Evolutionary conservation across 495 filamentous ascomycete species (phyloP).

Genomic region (Xylaria bambusicola): DNA sequence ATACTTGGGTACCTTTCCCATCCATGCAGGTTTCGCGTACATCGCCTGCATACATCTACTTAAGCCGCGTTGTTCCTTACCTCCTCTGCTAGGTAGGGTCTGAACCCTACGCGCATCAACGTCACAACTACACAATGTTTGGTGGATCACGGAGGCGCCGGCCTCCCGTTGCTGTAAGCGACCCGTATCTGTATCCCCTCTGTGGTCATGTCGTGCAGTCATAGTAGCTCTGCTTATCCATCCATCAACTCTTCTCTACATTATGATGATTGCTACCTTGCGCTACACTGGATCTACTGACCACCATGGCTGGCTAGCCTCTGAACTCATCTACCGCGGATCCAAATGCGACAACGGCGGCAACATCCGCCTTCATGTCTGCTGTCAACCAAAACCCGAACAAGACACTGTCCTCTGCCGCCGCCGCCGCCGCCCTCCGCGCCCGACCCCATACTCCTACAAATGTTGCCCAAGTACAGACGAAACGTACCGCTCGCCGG

Average conservation of each 20-base stretch:
- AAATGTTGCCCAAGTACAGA: constrained; percentile 77
- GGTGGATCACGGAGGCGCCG: constrained; percentile 46
- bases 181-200: neutral
- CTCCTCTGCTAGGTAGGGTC: constrained; percentile 18
- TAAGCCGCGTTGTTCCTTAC: constrained; percentile 23
- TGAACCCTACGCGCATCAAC: constrained; percentile 25
- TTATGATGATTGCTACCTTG: too few relatives aligned
- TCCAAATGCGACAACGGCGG: constrained; percentile 72
- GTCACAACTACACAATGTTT: constrained; percentile 42
- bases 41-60: too few relatives aligned
- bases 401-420: constrained; percentile 71
- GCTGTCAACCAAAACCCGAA: constrained; percentile 58
- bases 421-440: constrained; percentile 80
- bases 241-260: too few relatives aligned
- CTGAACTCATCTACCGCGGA: constrained; percentile 62
- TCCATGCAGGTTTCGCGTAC: constrained; percentile 26
- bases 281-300: too few relatives aligned
- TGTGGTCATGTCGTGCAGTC: too few relatives aligned
- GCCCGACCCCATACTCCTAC: constrained; percentile 75
- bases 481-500: constrained; percentile 78
- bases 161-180: constrained; percentile 48
- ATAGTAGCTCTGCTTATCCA: too few relatives aligned
- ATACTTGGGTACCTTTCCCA: too few relatives aligned
- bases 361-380: constrained; percentile 76
- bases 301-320: constrained; percentile 44